Conservation (phyloP, 257 asterid species). For the Salvia miltiorrhiza region DNA sequence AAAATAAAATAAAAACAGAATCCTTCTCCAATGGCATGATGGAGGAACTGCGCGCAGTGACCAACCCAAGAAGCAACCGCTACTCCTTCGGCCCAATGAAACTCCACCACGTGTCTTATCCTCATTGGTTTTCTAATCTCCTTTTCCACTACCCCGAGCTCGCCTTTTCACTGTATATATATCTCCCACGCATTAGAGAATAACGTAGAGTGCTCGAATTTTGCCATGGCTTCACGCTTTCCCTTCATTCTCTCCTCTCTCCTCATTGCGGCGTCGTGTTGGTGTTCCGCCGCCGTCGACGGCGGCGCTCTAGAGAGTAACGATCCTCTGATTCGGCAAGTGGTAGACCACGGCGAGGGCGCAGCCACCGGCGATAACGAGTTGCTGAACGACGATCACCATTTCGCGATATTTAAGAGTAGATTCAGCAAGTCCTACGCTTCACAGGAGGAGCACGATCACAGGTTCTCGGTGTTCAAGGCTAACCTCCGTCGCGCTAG, state of each 20-base stretch:
- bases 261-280: constrained; percentile 34
- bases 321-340: constrained; percentile 69
- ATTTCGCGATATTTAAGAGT: constrained; percentile 58
- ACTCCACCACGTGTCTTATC: neutral
- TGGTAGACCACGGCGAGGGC: constrained; percentile 43
- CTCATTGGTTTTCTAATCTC: neutral
- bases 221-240: constrained; percentile 40
- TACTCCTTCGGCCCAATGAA: neutral
- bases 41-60: neutral
- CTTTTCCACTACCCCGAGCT: neutral
- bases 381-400: constrained; percentile 52
- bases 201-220: neutral
- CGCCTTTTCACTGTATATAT: constrained; percentile 4
- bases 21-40: neutral
- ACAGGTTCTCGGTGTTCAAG: constrained; percentile 64
- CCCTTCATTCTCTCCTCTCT: constrained; percentile 22
- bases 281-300: constrained; percentile 19
- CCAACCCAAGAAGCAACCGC: constrained; percentile 20
- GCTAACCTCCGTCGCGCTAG: constrained; percentile 74
- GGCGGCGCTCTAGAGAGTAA: constrained; percentile 22
- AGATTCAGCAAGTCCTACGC: constrained; percentile 59
- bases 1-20: too few species aligned
- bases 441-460: constrained; percentile 64
- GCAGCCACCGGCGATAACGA: constrained; percentile 27
- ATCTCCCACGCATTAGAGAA: constrained; percentile 6